Evolutionary conservation across 73 alveolate genomes (phyloP), one percentile per base, ranked within the genome.

Genomic region (Uronychia setigera): DNA sequence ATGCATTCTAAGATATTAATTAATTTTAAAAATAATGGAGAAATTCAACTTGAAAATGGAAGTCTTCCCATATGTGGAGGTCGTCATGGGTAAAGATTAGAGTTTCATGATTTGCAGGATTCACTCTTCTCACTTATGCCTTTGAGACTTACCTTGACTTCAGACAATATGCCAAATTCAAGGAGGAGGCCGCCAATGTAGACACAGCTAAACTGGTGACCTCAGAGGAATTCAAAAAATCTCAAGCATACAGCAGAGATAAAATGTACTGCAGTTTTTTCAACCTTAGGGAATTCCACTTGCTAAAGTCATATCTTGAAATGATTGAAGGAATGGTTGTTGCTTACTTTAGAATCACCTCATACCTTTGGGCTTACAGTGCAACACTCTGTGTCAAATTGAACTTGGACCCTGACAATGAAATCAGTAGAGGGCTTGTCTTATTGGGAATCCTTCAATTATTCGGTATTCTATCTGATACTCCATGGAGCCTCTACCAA

Each of bases 401-500:
- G 58, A 89, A 89, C 0, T 33, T 83, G 35, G 81, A 79, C 58
- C 80, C 88, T 27, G 85, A 88, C 14, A 58, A 78, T 28, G 94
- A 88, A 28, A 78, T 79, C 58, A 34, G 29, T 19, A 58, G 81
- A 32, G 80, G 87, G 0, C 32, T 76, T 27, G 83, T 78, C 75
- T 28, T 57, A 58, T 34, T 89, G 1, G 81, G 80, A 28, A 46
- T 78, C 82, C 11, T 79, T 11, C 11, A 14, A 26, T 26, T 89
- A 0, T 0, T 58, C 32, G 76, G 60, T 5, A 27, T 35, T 0
- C 0, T 84, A 32, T 1, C 13, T 33, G 57, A 58, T 26, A n/a
- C 74, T 14, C 90, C 89, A 30, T 88, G 91, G 91, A 88, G 88
- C 33, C 80, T 81, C 31, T 91, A 91, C 58, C 25, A 58, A 27